Conservation (phyloP, 1,284 basidiomycete genomes). For the Neolentinus lepideus region DNA sequence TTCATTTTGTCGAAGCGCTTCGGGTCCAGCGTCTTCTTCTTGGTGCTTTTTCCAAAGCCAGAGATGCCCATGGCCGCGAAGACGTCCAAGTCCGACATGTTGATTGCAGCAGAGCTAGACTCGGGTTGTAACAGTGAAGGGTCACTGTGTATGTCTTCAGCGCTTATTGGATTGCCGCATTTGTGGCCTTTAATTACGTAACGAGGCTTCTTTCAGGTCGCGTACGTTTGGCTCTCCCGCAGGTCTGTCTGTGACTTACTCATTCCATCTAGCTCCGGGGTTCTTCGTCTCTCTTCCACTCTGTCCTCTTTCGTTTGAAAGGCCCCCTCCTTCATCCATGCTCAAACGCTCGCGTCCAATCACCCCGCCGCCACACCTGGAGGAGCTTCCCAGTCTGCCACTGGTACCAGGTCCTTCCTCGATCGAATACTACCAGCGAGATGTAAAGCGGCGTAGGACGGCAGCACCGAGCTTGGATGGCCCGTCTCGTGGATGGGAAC, state of each 20-base stretch:
- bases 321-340: constrained; percentile 30
- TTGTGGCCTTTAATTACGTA: neutral
- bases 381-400: constrained; percentile 5
- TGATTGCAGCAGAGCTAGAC: constrained; percentile 8
- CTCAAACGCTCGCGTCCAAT: constrained; percentile 57
- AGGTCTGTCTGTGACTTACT: too few species aligned
- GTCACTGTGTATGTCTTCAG: too few species aligned
- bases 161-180: neutral
- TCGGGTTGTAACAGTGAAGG: too few species aligned
- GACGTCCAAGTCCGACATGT: constrained; percentile 58
- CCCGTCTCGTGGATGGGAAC: constrained; percentile 10
- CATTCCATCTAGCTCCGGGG: too few species aligned
- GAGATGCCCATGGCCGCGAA: constrained; percentile 76
- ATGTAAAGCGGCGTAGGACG: constrained; percentile 26
- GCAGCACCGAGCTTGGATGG: constrained; percentile 17
- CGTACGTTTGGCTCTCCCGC: neutral
- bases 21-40: constrained; percentile 62
- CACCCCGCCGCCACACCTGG: constrained; percentile 35
- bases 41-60: constrained; percentile 67
- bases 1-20: constrained; percentile 70
- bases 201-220: neutral
- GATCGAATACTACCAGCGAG: constrained; percentile 18
- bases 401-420: constrained; percentile 9
- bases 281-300: neutral
- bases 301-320: neutral